Conservation (phyloP, 805 yeast genomes). For the Zygotorulaspora sp. region DNA sequence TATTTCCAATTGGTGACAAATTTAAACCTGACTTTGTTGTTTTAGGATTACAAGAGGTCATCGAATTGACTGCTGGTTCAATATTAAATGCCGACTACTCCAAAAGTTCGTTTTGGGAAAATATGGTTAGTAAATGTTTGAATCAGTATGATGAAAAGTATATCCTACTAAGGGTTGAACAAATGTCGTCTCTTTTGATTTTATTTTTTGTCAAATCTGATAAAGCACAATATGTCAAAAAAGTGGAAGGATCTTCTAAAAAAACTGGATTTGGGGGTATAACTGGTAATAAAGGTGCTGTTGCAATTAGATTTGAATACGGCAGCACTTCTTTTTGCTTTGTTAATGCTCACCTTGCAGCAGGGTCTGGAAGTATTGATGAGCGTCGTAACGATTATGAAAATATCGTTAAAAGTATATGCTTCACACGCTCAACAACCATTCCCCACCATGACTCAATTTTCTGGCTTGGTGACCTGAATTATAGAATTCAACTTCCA, state of each 20-base stretch:
- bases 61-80: conserved; percentile 88
- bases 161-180: conserved; percentile 66
- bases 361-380: conserved; percentile 74
- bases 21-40: conserved; percentile 72
- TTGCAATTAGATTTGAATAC: conserved; percentile 81
- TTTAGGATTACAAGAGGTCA: conserved; percentile 91
- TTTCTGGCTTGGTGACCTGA: conserved; percentile 93
- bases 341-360: conserved; percentile 89
- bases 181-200: conserved; percentile 64
- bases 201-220: conserved; percentile 57
- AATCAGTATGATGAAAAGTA: conserved; percentile 53
- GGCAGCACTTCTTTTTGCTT: conserved; percentile 79
- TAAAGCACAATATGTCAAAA: conserved; percentile 51
- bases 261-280: conserved; percentile 97
- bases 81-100: conserved; percentile 82
- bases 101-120: conserved; percentile 75
- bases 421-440: conserved; percentile 72
- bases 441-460: conserved; percentile 80
- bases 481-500: conserved; percentile 68
- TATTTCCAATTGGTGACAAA: conserved; percentile 65
- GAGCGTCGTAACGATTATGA: conserved; percentile 85
- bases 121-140: conserved; percentile 55
- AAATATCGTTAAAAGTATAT: conserved; percentile 67
- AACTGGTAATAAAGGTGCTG: conserved; percentile 95
- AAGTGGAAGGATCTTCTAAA: conserved; percentile 90